These are phyloP conservation scores for Oemleria cerasiformis DNA, from an alignment of 306 rosid genomes.

Conservation along the genomic window DNA sequence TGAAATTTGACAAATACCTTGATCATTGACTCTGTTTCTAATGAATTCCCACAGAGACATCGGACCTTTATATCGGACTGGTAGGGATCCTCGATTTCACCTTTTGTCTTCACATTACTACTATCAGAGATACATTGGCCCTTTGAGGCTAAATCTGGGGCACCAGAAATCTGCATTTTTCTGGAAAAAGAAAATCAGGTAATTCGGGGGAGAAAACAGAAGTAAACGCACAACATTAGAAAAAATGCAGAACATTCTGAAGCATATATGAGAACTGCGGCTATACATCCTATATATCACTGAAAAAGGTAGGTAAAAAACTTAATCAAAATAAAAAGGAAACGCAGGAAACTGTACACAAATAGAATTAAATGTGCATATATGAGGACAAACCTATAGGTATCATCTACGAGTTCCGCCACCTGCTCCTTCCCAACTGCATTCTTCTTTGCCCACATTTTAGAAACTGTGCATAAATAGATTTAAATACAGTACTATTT, in stretches of 20 bases:
- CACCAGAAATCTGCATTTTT: slow-evolving; percentile 95
- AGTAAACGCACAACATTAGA: not conserved
- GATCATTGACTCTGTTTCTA: slow-evolving; percentile 82
- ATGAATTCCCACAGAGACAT: slow-evolving; percentile 79
- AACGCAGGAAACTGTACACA: not conserved
- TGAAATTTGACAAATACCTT: slow-evolving; percentile 43
- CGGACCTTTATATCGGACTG: slow-evolving; percentile 69
- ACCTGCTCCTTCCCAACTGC: slow-evolving; percentile 81
- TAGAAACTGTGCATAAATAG: slow-evolving; percentile 49
- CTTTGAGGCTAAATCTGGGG: slow-evolving; percentile 87
- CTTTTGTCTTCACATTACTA: slow-evolving; percentile 74
- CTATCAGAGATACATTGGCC: slow-evolving; percentile 78
- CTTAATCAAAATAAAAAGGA: not conserved
- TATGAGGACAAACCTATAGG: slow-evolving; percentile 68
- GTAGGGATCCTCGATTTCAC: slow-evolving; percentile 71
- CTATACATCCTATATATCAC: not conserved
- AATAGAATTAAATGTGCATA: not conserved
- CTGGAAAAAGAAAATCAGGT: slow-evolving; percentile 38
- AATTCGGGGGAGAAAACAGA: slow-evolving; percentile 5
- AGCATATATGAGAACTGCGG: not conserved
- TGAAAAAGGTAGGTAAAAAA: not conserved
- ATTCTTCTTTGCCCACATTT: slow-evolving; percentile 73
- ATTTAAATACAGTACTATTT: slow-evolving; percentile 7
- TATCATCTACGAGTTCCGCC: slow-evolving; percentile 90
- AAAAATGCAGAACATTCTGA: not conserved